Evolutionary conservation across 768 basidiomycete species (phyloP).

Genomic region (Mycena metata): DNA sequence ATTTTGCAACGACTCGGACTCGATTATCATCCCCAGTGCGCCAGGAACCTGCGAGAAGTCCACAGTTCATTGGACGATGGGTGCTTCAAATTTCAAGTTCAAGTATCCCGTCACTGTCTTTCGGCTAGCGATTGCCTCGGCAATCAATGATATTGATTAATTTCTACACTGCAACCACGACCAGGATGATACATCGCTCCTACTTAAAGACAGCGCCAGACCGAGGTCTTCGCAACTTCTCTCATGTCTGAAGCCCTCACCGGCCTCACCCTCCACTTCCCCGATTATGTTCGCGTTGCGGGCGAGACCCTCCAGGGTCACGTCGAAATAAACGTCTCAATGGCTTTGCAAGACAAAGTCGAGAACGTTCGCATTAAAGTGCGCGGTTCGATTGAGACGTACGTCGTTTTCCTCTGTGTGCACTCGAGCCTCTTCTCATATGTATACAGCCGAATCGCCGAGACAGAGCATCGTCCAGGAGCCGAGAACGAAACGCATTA

Average conservation of each 20-base stretch:
- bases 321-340: slow-evolving; percentile 30
- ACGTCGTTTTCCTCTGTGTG: not conserved
- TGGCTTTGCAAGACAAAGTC: slow-evolving; percentile 28
- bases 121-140: no score
- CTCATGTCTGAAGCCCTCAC: slow-evolving; percentile 28
- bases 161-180: not conserved
- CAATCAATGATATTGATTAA: no score
- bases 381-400: slow-evolving; percentile 38
- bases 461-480: slow-evolving; percentile 13
- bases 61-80: no score
- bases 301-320: slow-evolving; percentile 35
- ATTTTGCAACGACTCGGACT: no score
- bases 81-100: no score
- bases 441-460: slow-evolving; percentile 27
- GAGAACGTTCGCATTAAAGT: slow-evolving; percentile 35
- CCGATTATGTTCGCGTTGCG: slow-evolving; percentile 34
- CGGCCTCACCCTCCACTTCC: slow-evolving; percentile 29
- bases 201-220: not conserved
- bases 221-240: not conserved
- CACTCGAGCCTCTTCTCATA: not conserved
- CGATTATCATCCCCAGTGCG: no score
- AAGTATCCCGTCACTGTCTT: no score
- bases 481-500: slow-evolving; percentile 29
- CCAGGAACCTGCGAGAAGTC: no score
- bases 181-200: not conserved